Percentiles rank a stretch among this genome's conserved stretches.
These are phyloP conservation scores for Lobulomyces angularis DNA, from an alignment of 192 early-diverging fungal species.

Conservation along the genomic window DNA sequence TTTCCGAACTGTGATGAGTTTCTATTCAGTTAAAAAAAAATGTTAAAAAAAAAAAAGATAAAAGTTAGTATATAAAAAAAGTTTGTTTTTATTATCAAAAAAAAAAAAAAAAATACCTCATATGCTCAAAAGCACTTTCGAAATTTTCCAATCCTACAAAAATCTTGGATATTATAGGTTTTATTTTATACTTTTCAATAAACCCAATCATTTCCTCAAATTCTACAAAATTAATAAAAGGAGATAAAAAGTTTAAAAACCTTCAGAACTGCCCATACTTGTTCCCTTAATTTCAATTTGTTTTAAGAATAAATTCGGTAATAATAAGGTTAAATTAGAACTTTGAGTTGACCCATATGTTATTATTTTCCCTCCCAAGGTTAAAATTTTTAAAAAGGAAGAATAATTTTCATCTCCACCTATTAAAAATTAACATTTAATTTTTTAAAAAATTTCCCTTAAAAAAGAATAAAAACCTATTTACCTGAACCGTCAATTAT, in stretches of 20 bases:
- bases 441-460: slow-evolving; percentile 9
- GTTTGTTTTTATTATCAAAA: no score
- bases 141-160: slow-evolving; percentile 30
- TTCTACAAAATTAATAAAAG: no score
- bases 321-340: slow-evolving; percentile 26
- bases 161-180: slow-evolving; percentile 40
- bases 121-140: not conserved
- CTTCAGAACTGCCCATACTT: slow-evolving; percentile 48
- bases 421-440: slow-evolving; percentile 7
- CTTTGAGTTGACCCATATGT: slow-evolving; percentile 49
- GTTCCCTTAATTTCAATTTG: slow-evolving; percentile 49
- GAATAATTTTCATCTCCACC: no score
- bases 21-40: no score
- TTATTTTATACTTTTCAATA: slow-evolving; percentile 38
- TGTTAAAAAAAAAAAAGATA: no score
- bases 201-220: slow-evolving; percentile 51
- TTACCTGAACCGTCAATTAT: slow-evolving; percentile 61
- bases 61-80: no score
- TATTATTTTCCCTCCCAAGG: slow-evolving; percentile 38
- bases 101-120: no score
- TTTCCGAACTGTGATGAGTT: slow-evolving; percentile 4
- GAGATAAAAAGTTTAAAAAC: no score
- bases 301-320: slow-evolving; percentile 36
- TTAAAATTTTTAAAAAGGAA: slow-evolving; percentile 14
- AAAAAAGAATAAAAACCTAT: slow-evolving; percentile 22